Conservation (phyloP, 2,329 filamentous ascomycete genomes). For the Biscogniauxia marginata region DNA sequence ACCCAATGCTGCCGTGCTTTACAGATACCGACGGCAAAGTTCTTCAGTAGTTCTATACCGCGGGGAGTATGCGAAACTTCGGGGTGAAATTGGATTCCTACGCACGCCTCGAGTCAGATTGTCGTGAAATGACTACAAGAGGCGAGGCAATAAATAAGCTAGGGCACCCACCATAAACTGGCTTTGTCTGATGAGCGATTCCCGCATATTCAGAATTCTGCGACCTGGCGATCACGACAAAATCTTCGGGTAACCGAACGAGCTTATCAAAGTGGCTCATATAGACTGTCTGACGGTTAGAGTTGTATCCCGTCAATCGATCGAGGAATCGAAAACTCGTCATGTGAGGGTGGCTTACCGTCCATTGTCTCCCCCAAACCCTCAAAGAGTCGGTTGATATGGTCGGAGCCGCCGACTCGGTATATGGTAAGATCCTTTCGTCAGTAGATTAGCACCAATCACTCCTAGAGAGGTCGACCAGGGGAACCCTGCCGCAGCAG, state of each 20-base stretch:
- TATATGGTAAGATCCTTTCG: too few relatives aligned
- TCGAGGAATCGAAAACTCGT: too few relatives aligned
- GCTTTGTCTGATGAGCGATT: conserved; percentile 69
- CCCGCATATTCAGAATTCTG: conserved; percentile 75
- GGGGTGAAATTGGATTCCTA: conserved; percentile 82
- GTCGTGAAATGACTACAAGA: background rate
- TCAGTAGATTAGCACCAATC: too few relatives aligned
- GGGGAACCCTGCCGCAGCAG: too few relatives aligned
- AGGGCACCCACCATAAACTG: conserved; percentile 59
- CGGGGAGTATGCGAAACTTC: conserved; percentile 54
- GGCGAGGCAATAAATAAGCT: background rate
- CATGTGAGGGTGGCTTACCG: conserved; percentile 16
- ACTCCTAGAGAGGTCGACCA: too few relatives aligned
- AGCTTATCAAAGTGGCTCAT: conserved; percentile 94
- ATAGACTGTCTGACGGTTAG: too few relatives aligned
- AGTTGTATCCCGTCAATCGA: too few relatives aligned
- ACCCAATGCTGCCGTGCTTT: background rate
- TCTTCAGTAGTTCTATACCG: conserved; percentile 26
- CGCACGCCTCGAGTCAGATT: too few relatives aligned
- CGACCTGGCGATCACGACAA: conserved; percentile 72
- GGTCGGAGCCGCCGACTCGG: conserved; percentile 50
- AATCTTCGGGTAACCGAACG: conserved; percentile 67
- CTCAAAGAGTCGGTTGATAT: conserved; percentile 77
- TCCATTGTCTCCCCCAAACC: conserved; percentile 69
- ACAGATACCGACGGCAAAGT: too few relatives aligned